A percentile compares a stretch with the other conserved stretches of the same genome.
phyloP scores from a whole-genome alignment of 2,329 filamentous ascomycete species.

The Akanthomyces dipterigenus region DNA sequence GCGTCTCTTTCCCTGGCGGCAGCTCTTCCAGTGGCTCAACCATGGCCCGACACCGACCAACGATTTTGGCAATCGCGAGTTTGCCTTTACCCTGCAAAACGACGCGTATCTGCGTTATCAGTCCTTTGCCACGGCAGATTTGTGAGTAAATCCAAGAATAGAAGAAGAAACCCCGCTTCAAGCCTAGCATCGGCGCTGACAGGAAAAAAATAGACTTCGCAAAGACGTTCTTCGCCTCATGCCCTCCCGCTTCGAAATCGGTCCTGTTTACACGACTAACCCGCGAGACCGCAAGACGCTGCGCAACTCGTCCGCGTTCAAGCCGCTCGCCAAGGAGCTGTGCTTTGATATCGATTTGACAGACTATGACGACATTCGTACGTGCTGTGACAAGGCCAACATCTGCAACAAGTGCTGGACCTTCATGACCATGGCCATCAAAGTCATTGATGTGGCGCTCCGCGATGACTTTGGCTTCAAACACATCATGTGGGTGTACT shows the following conservation, averaged over 20 bases:
- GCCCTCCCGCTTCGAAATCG: constrained; percentile 94
- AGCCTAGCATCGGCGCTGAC: constrained; percentile 7
- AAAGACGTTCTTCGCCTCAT: constrained; percentile 86
- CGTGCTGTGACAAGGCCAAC: constrained; percentile 87
- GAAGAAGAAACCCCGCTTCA: too few species aligned
- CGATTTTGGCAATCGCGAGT: constrained; percentile 90
- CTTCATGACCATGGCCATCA: constrained; percentile 97
- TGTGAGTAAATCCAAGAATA: constrained; percentile 32
- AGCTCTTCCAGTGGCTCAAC: constrained; percentile 96
- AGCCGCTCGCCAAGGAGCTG: constrained; percentile 82
- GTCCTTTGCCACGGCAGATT: constrained; percentile 50
- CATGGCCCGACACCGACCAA: constrained; percentile 78
- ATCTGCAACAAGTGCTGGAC: constrained; percentile 95
- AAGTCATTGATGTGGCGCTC: constrained; percentile 79
- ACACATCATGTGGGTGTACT: constrained; percentile 98
- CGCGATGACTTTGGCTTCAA: constrained; percentile 94
- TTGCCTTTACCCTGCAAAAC: constrained; percentile 89
- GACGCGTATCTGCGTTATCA: constrained; percentile 92
- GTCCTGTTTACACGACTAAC: constrained; percentile 92
- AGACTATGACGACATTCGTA: constrained; percentile 94
- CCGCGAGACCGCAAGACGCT: constrained; percentile 88
- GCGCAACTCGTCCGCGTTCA: constrained; percentile 73
- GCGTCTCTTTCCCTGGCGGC: constrained; percentile 88
- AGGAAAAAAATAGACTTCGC: constrained; percentile 53
- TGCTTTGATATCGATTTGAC: constrained; percentile 99